Conservation (phyloP, 2,329 filamentous ascomycete species). For the Calonectria pauciramosa region DNA sequence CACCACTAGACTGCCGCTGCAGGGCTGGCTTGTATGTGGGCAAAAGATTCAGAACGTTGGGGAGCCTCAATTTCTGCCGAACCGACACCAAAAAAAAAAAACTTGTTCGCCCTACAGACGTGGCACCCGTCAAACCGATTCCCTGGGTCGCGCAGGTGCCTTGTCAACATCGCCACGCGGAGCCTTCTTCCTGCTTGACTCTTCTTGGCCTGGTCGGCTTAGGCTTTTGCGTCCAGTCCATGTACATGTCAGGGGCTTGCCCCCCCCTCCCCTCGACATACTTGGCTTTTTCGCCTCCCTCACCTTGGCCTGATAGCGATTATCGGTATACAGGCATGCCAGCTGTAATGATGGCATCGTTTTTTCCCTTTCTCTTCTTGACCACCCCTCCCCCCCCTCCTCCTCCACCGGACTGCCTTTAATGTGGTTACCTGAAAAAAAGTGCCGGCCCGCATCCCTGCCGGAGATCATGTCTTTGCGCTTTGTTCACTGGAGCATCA, state of each 20-base stretch:
- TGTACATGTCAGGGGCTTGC: constrained; percentile 10
- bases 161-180: constrained; percentile 5
- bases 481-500: constrained; percentile 5
- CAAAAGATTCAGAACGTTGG: not conserved
- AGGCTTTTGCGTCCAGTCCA: not conserved
- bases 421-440: constrained; percentile 21
- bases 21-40: not conserved
- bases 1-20: constrained; percentile 1
- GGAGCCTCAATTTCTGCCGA: constrained; percentile 9
- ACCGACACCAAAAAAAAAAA: not conserved
- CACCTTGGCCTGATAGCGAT: not conserved
- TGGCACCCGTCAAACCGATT: constrained; percentile 30
- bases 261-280: not conserved
- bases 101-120: constrained; percentile 14
- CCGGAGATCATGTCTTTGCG: constrained; percentile 2
- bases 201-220: not conserved
- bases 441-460: constrained; percentile 10
- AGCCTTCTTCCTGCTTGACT: not conserved
- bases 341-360: constrained; percentile 21
- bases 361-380: not conserved
- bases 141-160: constrained; percentile 13
- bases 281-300: constrained; percentile 10
- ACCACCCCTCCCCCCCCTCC: not conserved
- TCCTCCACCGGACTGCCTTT: not conserved
- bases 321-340: constrained; percentile 7